A percentile compares a stretch with the other conserved stretches of the same genome.
Evolutionary conservation across 805 yeast species (phyloP).

Genomic region (Zygotorulaspora sp.): DNA sequence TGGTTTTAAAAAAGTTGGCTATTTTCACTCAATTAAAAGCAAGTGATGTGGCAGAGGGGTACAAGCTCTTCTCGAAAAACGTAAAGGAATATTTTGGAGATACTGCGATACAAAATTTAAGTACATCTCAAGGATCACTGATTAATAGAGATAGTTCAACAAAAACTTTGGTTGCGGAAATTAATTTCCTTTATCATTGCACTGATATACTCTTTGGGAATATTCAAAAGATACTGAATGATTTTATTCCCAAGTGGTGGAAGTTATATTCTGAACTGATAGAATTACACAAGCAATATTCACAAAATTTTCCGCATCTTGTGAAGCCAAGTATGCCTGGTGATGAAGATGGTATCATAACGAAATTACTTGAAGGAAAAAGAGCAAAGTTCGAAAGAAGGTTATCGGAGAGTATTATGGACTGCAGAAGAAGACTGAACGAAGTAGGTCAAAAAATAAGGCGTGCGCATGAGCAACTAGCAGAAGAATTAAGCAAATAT

Average conservation of each 20-base stretch:
- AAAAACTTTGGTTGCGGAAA: conserved; percentile 9
- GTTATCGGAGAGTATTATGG: conserved; percentile 38
- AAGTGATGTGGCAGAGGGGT: conserved; percentile 18
- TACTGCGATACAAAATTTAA: background rate
- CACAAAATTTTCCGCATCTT: conserved; percentile 27
- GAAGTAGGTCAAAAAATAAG: conserved; percentile 46
- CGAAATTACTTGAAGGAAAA: conserved; percentile 48
- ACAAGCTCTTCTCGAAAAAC: conserved; percentile 4
- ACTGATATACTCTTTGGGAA: conserved; percentile 26
- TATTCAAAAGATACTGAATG: conserved; percentile 33
- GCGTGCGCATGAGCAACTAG: conserved; percentile 54
- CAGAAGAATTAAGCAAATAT: conserved; percentile 58
- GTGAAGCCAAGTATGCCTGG: conserved; percentile 13
- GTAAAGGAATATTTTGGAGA: conserved; percentile 3
- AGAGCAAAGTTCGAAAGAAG: conserved; percentile 45
- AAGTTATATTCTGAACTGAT: conserved; percentile 40
- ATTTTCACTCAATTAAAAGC: conserved; percentile 21
- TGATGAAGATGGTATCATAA: conserved; percentile 23
- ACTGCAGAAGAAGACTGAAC: conserved; percentile 41
- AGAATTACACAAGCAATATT: conserved; percentile 34
- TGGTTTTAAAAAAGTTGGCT: conserved; percentile 20
- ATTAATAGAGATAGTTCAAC: conserved; percentile 9
- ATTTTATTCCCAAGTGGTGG: conserved; percentile 44
- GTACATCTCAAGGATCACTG: background rate
- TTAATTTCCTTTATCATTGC: conserved; percentile 21